These are phyloP conservation scores for Tolypocladium guangdongense DNA, from an alignment of 2,329 filamentous ascomycete species.

Conservation along the genomic window DNA sequence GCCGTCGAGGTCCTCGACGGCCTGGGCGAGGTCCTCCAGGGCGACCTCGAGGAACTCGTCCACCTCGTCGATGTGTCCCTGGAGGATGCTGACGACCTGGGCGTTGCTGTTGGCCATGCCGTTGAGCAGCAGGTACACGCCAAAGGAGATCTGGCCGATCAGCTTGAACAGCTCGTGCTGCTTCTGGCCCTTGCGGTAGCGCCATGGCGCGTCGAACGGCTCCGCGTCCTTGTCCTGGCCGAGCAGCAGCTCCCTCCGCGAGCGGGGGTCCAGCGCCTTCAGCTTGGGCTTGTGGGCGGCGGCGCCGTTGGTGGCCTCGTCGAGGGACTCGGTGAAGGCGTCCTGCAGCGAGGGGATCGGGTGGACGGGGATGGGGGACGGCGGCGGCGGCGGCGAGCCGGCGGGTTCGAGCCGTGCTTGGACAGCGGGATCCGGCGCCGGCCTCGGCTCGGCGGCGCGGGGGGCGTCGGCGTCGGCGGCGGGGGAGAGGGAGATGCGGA, in stretches of 20 bases:
- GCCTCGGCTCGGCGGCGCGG: not conserved
- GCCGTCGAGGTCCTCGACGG: conserved; percentile 66
- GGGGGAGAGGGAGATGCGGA: conserved; percentile 19
- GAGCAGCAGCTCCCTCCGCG: conserved; percentile 55
- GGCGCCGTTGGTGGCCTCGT: conserved; percentile 51
- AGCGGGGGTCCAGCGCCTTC: conserved; percentile 44
- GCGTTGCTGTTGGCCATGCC: conserved; percentile 79
- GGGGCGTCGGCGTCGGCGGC: conserved; percentile 8
- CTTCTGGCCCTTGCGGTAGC: conserved; percentile 60
- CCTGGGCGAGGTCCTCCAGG: conserved; percentile 72
- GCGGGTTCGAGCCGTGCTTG: not conserved
- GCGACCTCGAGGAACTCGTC: conserved; percentile 83
- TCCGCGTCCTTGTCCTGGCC: conserved; percentile 58
- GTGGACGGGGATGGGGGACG: conserved; percentile 34
- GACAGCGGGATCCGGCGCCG: not conserved
- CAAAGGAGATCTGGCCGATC: conserved; percentile 85
- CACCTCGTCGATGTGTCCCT: conserved; percentile 86
- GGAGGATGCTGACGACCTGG: conserved; percentile 80
- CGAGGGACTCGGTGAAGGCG: conserved; percentile 73
- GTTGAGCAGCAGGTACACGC: conserved; percentile 77
- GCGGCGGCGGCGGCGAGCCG: conserved; percentile 4
- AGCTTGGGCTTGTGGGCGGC: conserved; percentile 38
- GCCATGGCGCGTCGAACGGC: conserved; percentile 65
- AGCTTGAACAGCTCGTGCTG: conserved; percentile 87
- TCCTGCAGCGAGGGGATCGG: conserved; percentile 68